phyloP scores from a whole-genome alignment of 2,329 filamentous ascomycete genomes.

The Zasmidium cellare region DNA sequence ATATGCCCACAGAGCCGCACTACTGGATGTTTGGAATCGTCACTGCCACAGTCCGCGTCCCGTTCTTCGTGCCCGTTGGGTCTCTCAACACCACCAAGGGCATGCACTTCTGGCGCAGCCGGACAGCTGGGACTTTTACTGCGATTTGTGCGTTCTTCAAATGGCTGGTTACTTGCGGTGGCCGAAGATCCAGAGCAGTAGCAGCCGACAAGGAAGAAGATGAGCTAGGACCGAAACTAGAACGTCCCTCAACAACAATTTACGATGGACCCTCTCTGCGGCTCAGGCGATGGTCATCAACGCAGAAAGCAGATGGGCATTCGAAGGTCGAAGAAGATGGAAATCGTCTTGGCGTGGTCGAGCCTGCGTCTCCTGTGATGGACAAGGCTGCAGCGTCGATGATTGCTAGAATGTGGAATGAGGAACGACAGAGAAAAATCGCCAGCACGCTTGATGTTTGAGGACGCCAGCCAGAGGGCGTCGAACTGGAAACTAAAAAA shows the following conservation, averaged over 20 bases:
- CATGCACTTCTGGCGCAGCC: constrained; percentile 37
- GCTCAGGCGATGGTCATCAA: background rate
- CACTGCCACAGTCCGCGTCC: constrained; percentile 44
- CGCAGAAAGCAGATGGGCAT: background rate
- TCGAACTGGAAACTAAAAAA: too few relatives aligned
- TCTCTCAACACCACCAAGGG: constrained; percentile 44
- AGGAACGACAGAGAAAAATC: background rate
- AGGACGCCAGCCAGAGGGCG: too few relatives aligned
- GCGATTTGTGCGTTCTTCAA: background rate
- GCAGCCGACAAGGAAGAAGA: background rate
- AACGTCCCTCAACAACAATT: background rate
- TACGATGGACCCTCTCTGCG: background rate
- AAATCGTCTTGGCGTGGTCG: background rate
- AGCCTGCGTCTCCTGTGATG: background rate
- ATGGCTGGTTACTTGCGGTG: background rate
- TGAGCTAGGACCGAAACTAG: background rate
- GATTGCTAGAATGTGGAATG: background rate
- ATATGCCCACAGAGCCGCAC: constrained; percentile 40
- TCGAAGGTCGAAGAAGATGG: background rate
- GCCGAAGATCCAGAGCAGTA: background rate
- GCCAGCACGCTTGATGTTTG: background rate
- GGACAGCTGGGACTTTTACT: background rate
- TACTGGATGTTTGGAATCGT: constrained; percentile 45
- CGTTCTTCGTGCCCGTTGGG: constrained; percentile 48
- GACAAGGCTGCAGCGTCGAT: background rate